Conservation (phyloP, 768 basidiomycete genomes). For the Suillus alpinus region DNA sequence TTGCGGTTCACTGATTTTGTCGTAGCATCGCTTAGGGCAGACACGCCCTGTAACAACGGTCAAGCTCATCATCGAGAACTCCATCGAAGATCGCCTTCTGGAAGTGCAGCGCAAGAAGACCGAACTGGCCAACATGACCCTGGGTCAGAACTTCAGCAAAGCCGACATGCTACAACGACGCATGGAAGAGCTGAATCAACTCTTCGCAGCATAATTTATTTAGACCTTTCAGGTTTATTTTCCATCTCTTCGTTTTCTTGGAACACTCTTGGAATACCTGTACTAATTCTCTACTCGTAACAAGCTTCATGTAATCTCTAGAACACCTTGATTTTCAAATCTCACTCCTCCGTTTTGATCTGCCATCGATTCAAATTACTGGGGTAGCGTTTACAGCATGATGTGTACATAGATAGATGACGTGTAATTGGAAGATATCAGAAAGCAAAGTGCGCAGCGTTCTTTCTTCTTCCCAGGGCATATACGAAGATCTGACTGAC, state of each 20-base stretch:
- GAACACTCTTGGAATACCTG: constrained; percentile 14
- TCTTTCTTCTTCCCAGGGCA: constrained; percentile 70
- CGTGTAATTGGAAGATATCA: constrained; percentile 28
- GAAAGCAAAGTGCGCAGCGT: constrained; percentile 73
- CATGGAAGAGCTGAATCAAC: constrained; percentile 80
- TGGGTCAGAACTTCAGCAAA: constrained; percentile 84
- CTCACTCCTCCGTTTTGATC: neutral
- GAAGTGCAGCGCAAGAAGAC: constrained; percentile 96
- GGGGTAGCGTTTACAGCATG: neutral
- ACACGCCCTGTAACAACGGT: constrained; percentile 87
- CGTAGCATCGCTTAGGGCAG: constrained; percentile 92
- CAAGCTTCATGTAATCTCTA: constrained; percentile 30
- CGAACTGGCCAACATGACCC: constrained; percentile 89
- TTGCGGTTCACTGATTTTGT: neutral
- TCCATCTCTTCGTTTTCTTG: constrained; percentile 14
- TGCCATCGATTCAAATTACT: constrained; percentile 1
- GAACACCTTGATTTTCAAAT: constrained; percentile 9
- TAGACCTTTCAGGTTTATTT: constrained; percentile 15
- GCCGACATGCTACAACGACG: constrained; percentile 84
- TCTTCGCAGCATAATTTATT: constrained; percentile 54
- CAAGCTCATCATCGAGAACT: constrained; percentile 91
- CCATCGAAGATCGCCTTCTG: constrained; percentile 89
- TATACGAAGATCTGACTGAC: constrained; percentile 77
- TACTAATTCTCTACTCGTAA: constrained; percentile 30
- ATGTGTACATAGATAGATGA: neutral